Evolutionary conservation across 1,284 basidiomycete genomes (phyloP), one percentile per base, ranked within the genome.

Genomic region (Polyporus tsugae): DNA sequence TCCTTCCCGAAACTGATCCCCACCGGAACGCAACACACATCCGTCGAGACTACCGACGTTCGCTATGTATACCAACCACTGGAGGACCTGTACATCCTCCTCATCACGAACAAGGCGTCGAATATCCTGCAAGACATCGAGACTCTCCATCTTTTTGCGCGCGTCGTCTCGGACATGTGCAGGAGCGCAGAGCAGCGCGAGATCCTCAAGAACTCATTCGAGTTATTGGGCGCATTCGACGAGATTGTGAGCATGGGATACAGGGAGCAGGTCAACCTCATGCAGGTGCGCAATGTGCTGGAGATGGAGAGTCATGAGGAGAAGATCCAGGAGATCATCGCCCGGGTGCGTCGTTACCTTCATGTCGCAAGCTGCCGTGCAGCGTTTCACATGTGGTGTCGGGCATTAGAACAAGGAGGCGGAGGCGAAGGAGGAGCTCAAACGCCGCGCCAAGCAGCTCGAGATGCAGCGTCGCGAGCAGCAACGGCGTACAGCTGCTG

Each of bases 271-370:
- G 94, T 98, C 64, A 96, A 93, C 77, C 82, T 99, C 60, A 90
- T 93, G 80, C 97, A 99, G 81, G 95, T 99, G 58, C 86, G 95
- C 74, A 97, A 87, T 76, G 91, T 98, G 49, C 83, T 99, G 74
- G 98, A 99, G 85, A 99, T 98, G 92, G 98, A 99, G 84, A 95
- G 93, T 81, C 98, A 99, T 82, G 98, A 99, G 81, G 98, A 99
- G 84, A 99, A 98, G 85, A 99, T 99, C 72, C 97, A 99, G 79
- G 98, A 99, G 77, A 99, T 99, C 80, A 99, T 99, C 75, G 95
- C 96, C 25, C 87, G 94, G 79, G 95, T 95, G 77, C 69, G 91
- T 82, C 29, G 60, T 6, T 38, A 55, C 66, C 57, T 49, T 58
- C 22, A 25, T 0, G 49, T n/a, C 10, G 17, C 11, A 7, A 25